These are phyloP conservation scores for Metarhizium sp. DNA, from an alignment of 2,329 filamentous ascomycete genomes.

Conservation along the genomic window DNA sequence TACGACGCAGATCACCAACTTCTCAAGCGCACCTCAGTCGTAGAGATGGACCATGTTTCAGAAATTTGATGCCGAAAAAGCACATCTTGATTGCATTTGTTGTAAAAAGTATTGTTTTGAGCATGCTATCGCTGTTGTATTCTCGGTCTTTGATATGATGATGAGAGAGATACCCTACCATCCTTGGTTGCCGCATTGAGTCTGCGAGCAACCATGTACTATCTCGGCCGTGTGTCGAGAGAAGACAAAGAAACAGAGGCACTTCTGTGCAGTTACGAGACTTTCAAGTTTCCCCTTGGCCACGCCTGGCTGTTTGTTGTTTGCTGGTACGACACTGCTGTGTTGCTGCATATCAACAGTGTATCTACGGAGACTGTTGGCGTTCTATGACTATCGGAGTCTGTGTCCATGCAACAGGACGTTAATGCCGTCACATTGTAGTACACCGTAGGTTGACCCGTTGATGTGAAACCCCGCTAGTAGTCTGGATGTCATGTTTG, in stretches of 20 bases:
- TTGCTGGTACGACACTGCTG: not conserved
- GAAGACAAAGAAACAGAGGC: not conserved
- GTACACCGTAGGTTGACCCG: not conserved
- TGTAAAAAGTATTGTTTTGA: not conserved
- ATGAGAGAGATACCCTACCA: slow-evolving; percentile 1
- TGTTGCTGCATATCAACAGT: not conserved
- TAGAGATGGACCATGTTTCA: not conserved
- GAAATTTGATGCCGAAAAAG: not conserved
- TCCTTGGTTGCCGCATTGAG: not conserved
- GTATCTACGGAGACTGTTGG: not conserved
- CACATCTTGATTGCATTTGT: not conserved
- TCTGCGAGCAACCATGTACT: not conserved
- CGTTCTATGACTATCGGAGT: no score
- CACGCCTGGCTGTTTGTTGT: not conserved
- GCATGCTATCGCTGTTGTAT: not conserved
- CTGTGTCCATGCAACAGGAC: no score
- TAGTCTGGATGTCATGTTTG: no score
- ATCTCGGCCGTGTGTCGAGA: not conserved
- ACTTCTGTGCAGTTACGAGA: slow-evolving; percentile 1
- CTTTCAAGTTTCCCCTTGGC: not conserved
- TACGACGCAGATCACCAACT: slow-evolving; percentile 31
- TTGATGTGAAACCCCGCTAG: no score
- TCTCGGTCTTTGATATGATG: not conserved
- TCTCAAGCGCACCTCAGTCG: not conserved
- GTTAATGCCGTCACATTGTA: not conserved